Percentiles rank a stretch among this genome's conserved stretches.
Conservation (phyloP, 768 basidiomycete genomes). For the Amylocystis lapponica region DNA sequence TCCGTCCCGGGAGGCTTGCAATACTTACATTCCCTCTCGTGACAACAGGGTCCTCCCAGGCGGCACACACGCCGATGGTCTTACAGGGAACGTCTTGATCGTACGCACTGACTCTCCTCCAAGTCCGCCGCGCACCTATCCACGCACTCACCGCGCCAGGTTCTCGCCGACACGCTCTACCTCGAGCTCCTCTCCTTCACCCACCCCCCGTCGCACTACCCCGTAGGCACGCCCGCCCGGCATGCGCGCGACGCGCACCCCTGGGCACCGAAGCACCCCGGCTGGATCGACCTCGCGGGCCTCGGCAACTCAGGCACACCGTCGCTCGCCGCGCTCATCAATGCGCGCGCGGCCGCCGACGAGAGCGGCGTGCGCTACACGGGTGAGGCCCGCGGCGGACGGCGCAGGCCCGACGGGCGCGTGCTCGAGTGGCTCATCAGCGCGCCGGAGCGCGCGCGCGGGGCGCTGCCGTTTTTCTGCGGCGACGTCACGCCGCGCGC, state of each 20-base stretch:
- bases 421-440: slow-evolving; percentile 56
- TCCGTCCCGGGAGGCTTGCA: background rate
- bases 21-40: background rate
- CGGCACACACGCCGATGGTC: slow-evolving; percentile 57
- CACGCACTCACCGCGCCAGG: slow-evolving; percentile 22
- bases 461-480: slow-evolving; percentile 63
- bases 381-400: slow-evolving; percentile 45
- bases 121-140: background rate
- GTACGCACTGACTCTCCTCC: slow-evolving; percentile 31
- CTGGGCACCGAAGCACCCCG: slow-evolving; percentile 50
- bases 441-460: slow-evolving; percentile 24
- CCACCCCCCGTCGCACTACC: slow-evolving; percentile 48
- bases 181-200: slow-evolving; percentile 68
- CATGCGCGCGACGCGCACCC: slow-evolving; percentile 37
- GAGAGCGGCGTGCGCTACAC: slow-evolving; percentile 37
- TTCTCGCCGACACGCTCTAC: slow-evolving; percentile 54
- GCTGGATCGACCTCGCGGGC: slow-evolving; percentile 67
- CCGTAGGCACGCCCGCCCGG: slow-evolving; percentile 41
- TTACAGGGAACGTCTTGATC: slow-evolving; percentile 61
- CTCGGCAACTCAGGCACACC: slow-evolving; percentile 41
- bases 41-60: slow-evolving; percentile 54
- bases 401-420: slow-evolving; percentile 49
- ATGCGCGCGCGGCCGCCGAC: slow-evolving; percentile 39
- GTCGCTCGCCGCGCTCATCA: slow-evolving; percentile 48
- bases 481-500: slow-evolving; percentile 61